phyloP scores from a whole-genome alignment of 2,329 filamentous ascomycete species.

The Fusarium avenaceum region DNA sequence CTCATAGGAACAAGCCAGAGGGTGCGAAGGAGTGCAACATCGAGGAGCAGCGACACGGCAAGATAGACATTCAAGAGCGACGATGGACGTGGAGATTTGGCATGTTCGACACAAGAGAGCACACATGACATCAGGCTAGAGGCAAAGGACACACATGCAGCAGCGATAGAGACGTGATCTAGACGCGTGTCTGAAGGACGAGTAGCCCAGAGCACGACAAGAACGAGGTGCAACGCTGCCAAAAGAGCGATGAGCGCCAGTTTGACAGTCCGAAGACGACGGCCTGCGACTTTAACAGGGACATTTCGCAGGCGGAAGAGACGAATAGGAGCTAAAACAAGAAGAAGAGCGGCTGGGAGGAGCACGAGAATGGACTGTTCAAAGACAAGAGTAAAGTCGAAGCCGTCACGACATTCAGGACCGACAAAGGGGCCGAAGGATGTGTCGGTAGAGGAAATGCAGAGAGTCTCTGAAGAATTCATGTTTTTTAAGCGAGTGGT shows the following conservation, averaged over 20 bases:
- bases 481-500: constrained; percentile 19
- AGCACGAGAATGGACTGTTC: constrained; percentile 55
- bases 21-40: constrained; percentile 53
- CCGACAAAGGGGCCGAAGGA: constrained; percentile 47
- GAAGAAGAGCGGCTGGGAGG: constrained; percentile 50
- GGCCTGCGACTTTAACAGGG: constrained; percentile 46
- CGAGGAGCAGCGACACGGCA: constrained; percentile 53
- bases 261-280: constrained; percentile 47
- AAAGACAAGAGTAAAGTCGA: constrained; percentile 66
- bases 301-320: constrained; percentile 47
- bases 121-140: constrained; percentile 52
- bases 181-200: constrained; percentile 34
- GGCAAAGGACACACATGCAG: constrained; percentile 52
- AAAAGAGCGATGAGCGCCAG: constrained; percentile 49
- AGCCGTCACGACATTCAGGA: constrained; percentile 55
- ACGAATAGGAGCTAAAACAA: constrained; percentile 52
- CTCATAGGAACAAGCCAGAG: constrained; percentile 51
- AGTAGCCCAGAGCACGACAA: constrained; percentile 53
- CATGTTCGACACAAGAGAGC: constrained; percentile 53
- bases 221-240: constrained; percentile 52
- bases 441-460: constrained; percentile 43
- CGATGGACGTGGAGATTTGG: constrained; percentile 52
- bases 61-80: constrained; percentile 54
- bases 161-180: constrained; percentile 50
- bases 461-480: constrained; percentile 43